Evolutionary conservation across 179 eudicot genomes (phyloP).

Genomic region (Heliamphora pulchella): DNA sequence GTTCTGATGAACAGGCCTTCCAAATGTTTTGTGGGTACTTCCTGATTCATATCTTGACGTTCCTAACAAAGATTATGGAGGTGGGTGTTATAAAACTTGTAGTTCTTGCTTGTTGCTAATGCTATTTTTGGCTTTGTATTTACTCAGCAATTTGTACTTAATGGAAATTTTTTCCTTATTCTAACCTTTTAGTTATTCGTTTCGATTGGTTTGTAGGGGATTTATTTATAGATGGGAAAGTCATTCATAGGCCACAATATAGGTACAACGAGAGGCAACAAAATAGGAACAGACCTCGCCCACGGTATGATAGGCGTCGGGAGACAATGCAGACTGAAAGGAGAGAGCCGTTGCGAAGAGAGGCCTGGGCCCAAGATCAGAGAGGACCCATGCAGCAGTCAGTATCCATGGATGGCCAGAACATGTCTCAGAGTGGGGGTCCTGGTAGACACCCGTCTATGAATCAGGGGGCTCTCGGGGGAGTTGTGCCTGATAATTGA

Average conservation of each 20-base stretch:
- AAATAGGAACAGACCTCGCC: slow-evolving; percentile 54
- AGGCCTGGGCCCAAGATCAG: slow-evolving; percentile 22
- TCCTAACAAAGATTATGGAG: slow-evolving; percentile 97
- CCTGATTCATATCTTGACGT: slow-evolving; percentile 98
- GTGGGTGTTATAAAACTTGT: slow-evolving; percentile 28
- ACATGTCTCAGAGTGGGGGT: slow-evolving; percentile 24
- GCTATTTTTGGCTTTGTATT: slow-evolving; percentile 1
- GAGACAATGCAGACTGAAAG: slow-evolving; percentile 49
- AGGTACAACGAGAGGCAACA: slow-evolving; percentile 55
- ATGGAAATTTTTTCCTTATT: background rate
- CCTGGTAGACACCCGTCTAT: background rate
- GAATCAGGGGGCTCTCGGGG: slow-evolving; percentile 22
- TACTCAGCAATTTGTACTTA: background rate
- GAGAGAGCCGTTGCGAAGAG: slow-evolving; percentile 39
- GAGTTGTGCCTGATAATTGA: slow-evolving; percentile 6
- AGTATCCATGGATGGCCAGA: slow-evolving; percentile 24
- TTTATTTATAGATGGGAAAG: slow-evolving; percentile 72
- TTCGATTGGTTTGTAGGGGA: slow-evolving; percentile 45
- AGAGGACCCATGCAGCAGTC: slow-evolving; percentile 27
- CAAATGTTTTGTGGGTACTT: slow-evolving; percentile 90
- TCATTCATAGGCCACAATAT: slow-evolving; percentile 77
- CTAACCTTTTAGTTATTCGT: background rate
- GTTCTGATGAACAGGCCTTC: slow-evolving; percentile 40
- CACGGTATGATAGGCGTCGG: slow-evolving; percentile 68
- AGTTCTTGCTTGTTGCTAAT: background rate